A percentile compares a stretch with the other conserved stretches of the same genome.
Conservation (phyloP, 441 rosid species). For the Syzygium syzygioides region DNA sequence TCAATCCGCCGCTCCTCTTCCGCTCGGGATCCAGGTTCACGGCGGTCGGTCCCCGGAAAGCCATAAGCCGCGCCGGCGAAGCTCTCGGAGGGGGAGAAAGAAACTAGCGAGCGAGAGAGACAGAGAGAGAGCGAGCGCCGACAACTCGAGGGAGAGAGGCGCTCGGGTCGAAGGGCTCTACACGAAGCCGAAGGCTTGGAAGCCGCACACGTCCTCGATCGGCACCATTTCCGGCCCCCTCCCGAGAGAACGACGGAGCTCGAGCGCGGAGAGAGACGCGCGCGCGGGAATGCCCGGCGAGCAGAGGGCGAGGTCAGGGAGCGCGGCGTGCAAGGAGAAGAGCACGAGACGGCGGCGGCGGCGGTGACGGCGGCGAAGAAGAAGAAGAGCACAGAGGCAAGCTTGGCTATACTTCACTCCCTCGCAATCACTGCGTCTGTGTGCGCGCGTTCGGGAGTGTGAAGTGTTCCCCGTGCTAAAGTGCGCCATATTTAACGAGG, state of each 20-base stretch:
- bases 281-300: not conserved
- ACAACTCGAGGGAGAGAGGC: not conserved
- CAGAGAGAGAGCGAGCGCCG: not conserved
- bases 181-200: slow-evolving; percentile 66
- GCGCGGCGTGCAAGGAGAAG: not conserved
- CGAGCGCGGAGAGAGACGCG: not conserved
- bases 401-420: not conserved
- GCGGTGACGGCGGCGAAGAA: not conserved
- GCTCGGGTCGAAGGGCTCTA: slow-evolving; percentile 17
- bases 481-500: slow-evolving; percentile 25
- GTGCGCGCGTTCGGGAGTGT: not conserved
- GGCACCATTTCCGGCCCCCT: slow-evolving; percentile 44
- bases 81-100: not conserved
- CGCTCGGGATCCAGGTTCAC: slow-evolving; percentile 92
- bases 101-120: not conserved
- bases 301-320: not conserved
- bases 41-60: slow-evolving; percentile 42
- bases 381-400: not conserved
- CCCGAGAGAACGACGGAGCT: not conserved
- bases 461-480: slow-evolving; percentile 3
- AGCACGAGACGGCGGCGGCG: not conserved
- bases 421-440: not conserved
- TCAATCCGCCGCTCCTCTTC: slow-evolving; percentile 85
- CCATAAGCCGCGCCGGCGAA: slow-evolving; percentile 26
- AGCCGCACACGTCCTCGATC: slow-evolving; percentile 44